These are phyloP conservation scores for Trichoderma atroviride DNA, from an alignment of 2,329 filamentous ascomycete genomes.

Conservation along the genomic window DNA sequence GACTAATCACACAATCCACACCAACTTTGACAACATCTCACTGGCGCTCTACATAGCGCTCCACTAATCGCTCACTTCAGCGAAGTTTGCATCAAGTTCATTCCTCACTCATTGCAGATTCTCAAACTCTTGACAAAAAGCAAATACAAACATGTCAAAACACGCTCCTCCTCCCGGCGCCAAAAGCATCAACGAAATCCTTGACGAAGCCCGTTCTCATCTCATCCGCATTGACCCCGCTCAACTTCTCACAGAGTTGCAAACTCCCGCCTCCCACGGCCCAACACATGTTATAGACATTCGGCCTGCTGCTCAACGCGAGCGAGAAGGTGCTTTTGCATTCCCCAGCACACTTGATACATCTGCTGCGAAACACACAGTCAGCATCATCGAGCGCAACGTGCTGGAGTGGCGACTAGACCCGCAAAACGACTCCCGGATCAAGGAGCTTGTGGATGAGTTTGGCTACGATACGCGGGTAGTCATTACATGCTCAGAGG, in stretches of 20 bases:
- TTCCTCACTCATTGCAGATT: background rate
- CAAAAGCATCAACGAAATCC: slow-evolving; percentile 27
- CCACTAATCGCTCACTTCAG: background rate
- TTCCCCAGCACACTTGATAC: slow-evolving; percentile 13
- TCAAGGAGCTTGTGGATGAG: slow-evolving; percentile 28
- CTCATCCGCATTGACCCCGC: slow-evolving; percentile 19
- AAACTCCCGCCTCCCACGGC: slow-evolving; percentile 12
- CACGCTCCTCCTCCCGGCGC: slow-evolving; percentile 26
- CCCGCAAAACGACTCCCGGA: slow-evolving; percentile 25
- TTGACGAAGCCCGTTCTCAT: slow-evolving; percentile 26
- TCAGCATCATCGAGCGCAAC: slow-evolving; percentile 27
- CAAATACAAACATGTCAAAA: slow-evolving; percentile 18
- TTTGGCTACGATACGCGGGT: slow-evolving; percentile 28
- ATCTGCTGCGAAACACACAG: slow-evolving; percentile 10
- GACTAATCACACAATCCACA: background rate
- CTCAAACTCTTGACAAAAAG: background rate
- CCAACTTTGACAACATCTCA: background rate
- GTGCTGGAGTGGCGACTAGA: slow-evolving; percentile 28
- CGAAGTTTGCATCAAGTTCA: background rate
- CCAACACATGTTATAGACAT: slow-evolving; percentile 27
- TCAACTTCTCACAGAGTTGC: slow-evolving; percentile 25
- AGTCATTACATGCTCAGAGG: slow-evolving; percentile 26
- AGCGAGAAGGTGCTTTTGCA: slow-evolving; percentile 20
- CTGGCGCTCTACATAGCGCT: background rate
- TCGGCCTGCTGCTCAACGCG: slow-evolving; percentile 26